Evolutionary conservation across 2,329 filamentous ascomycete species (phyloP).

Genomic region (Arthrobotrys musiformis): DNA sequence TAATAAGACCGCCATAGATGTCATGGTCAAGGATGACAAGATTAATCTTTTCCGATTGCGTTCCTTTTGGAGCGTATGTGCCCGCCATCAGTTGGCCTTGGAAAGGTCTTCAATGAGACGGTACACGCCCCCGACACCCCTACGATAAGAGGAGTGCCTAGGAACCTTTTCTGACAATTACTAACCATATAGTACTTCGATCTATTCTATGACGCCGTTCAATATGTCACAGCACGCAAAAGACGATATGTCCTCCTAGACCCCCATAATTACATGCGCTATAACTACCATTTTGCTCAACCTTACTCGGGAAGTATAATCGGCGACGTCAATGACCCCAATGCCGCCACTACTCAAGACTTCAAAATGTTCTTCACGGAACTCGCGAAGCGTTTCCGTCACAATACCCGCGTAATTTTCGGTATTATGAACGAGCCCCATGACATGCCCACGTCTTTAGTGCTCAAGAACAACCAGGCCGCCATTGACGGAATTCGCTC

Average conservation of each 20-base stretch:
- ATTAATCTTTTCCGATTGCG: slow-evolving; percentile 67
- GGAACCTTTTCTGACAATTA: too few species aligned
- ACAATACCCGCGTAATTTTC: slow-evolving; percentile 67
- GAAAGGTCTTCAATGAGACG: slow-evolving; percentile 67
- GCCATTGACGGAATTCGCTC: slow-evolving; percentile 65
- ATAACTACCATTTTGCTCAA: slow-evolving; percentile 67
- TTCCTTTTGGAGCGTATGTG: slow-evolving; percentile 68
- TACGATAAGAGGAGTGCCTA: not conserved
- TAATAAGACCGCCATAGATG: slow-evolving; percentile 64
- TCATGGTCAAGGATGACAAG: slow-evolving; percentile 66
- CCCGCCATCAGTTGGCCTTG: slow-evolving; percentile 65
- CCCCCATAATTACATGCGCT: slow-evolving; percentile 69
- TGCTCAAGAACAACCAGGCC: slow-evolving; percentile 66
- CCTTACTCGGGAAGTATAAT: slow-evolving; percentile 67
- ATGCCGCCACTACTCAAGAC: slow-evolving; percentile 65
- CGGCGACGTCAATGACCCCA: slow-evolving; percentile 65
- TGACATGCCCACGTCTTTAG: slow-evolving; percentile 65
- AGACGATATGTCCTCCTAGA: slow-evolving; percentile 66
- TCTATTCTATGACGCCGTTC: slow-evolving; percentile 65
- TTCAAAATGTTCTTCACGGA: slow-evolving; percentile 67
- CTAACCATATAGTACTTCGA: slow-evolving; percentile 63
- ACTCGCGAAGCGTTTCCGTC: slow-evolving; percentile 65
- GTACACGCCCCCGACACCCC: slow-evolving; percentile 41
- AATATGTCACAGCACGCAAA: slow-evolving; percentile 67
- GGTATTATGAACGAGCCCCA: slow-evolving; percentile 68